Evolutionary conservation across 2,329 filamentous ascomycete species (phyloP).

Genomic region (Simplicillium aogashimaense): DNA sequence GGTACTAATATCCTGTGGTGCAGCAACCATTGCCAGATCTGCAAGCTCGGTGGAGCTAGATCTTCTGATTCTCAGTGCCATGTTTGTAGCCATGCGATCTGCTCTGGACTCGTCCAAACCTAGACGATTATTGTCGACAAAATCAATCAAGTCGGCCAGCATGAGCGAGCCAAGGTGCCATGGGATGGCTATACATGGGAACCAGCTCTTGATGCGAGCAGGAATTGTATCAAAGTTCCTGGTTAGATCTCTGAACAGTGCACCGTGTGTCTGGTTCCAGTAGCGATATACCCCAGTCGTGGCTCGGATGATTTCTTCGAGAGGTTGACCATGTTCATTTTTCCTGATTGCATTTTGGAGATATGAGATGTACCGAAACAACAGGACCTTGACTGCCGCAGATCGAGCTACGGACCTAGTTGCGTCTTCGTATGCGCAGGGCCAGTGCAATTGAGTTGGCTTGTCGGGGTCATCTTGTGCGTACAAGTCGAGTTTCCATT

Average conservation of each 20-base stretch:
- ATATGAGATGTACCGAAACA: conserved; percentile 43
- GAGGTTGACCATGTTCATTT: conserved; percentile 17
- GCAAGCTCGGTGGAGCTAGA: no score
- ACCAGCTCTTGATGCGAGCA: conserved; percentile 46
- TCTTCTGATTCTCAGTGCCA: no score
- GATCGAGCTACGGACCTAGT: conserved; percentile 37
- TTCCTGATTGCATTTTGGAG: conserved; percentile 40
- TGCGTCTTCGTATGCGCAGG: conserved; percentile 41
- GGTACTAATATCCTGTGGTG: no score
- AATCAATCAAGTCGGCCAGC: conserved; percentile 41
- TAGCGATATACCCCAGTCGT: conserved; percentile 39
- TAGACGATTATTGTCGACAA: conserved; percentile 29
- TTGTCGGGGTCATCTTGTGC: conserved; percentile 13
- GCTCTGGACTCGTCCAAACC: no score
- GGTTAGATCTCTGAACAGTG: conserved; percentile 40
- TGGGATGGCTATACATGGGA: conserved; percentile 43
- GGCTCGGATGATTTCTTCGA: conserved; percentile 37
- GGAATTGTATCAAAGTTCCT: conserved; percentile 37
- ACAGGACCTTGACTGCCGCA: conserved; percentile 46
- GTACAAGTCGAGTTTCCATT: no score
- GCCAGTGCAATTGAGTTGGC: conserved; percentile 28
- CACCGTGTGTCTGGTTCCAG: conserved; percentile 41
- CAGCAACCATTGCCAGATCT: no score
- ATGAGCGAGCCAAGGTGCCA: conserved; percentile 48
- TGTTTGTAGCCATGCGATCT: no score